phyloP scores from a whole-genome alignment of 352 stramenopile species.

The Aphanomyces invadans region DNA sequence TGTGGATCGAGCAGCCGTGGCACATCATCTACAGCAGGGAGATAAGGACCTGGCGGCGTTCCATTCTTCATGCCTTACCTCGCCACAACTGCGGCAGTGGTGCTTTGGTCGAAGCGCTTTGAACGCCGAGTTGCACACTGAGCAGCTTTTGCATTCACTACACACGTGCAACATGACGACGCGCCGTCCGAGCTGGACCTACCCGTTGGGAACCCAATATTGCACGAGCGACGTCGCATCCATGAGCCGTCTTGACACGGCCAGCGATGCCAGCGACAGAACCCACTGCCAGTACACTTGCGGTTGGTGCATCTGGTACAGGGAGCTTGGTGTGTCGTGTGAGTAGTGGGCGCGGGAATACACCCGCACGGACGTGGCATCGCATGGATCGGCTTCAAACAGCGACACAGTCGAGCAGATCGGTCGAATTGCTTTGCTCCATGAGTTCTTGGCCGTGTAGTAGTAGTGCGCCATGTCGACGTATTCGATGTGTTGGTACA shows the following conservation, averaged over 20 bases:
- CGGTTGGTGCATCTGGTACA: conserved; percentile 1
- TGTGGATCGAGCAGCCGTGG: conserved; percentile 1
- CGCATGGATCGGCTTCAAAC: background rate
- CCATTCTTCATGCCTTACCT: too few species aligned
- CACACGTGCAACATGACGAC: background rate
- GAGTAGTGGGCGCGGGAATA: background rate
- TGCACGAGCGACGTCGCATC: conserved; percentile 1
- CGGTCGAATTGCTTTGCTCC: background rate
- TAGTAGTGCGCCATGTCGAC: conserved; percentile 13
- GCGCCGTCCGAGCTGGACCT: background rate
- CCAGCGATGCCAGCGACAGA: background rate
- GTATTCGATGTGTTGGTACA: conserved; percentile 22
- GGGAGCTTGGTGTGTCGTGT: background rate
- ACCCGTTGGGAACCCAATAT: conserved; percentile 2
- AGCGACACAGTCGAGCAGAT: conserved; percentile 9
- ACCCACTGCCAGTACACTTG: conserved; percentile 5
- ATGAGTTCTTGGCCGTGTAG: background rate
- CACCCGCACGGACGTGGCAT: background rate
- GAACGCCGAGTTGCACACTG: conserved; percentile 4
- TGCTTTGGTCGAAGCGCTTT: conserved; percentile 21
- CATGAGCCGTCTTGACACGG: conserved; percentile 7
- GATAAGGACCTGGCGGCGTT: too few species aligned
- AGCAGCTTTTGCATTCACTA: background rate
- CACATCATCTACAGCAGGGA: too few species aligned
- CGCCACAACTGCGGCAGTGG: conserved; percentile 12